Evolutionary conservation across 192 early-diverging fungal species (phyloP).

Genomic region (Diversispora eburnea): DNA sequence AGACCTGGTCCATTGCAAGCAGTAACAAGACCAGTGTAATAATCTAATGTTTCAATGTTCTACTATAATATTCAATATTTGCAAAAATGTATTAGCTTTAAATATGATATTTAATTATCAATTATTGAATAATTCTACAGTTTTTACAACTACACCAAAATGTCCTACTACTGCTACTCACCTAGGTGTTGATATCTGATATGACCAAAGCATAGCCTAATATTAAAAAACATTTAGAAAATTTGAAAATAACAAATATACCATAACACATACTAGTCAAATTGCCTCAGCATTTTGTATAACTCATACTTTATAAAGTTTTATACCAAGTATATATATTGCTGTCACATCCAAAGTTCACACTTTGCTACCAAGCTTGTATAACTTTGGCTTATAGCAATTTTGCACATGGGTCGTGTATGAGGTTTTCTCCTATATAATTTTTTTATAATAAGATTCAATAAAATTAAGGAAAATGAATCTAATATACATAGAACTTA

Average conservation of each 20-base stretch:
- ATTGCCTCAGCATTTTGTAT: not conserved
- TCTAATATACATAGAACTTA: conserved; percentile 6
- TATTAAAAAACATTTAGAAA: not conserved
- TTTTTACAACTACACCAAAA: not conserved
- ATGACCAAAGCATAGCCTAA: conserved; percentile 1
- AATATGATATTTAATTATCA: not conserved
- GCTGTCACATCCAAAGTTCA: not conserved
- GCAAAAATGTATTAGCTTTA: not conserved
- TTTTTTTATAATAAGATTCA: conserved; percentile 17
- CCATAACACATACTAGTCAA: not conserved
- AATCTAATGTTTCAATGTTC: conserved; percentile 3
- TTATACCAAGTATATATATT: conserved; percentile 10
- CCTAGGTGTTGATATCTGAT: not conserved
- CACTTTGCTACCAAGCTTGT: not conserved
- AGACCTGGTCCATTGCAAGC: conserved; percentile 10
- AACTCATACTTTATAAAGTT: not conserved
- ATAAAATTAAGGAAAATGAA: conserved; percentile 16
- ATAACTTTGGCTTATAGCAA: not conserved
- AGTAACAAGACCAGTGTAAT: conserved; percentile 5
- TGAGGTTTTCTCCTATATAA: conserved; percentile 24
- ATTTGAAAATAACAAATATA: conserved; percentile 8
- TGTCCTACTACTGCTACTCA: not conserved
- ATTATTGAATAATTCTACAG: not conserved
- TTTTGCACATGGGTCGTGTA: conserved; percentile 5
- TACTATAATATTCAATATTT: not conserved